Evolutionary conservation across 148 eudicot species (phyloP), one percentile per base, ranked within the genome.

Genomic region (Drosera capensis): DNA sequence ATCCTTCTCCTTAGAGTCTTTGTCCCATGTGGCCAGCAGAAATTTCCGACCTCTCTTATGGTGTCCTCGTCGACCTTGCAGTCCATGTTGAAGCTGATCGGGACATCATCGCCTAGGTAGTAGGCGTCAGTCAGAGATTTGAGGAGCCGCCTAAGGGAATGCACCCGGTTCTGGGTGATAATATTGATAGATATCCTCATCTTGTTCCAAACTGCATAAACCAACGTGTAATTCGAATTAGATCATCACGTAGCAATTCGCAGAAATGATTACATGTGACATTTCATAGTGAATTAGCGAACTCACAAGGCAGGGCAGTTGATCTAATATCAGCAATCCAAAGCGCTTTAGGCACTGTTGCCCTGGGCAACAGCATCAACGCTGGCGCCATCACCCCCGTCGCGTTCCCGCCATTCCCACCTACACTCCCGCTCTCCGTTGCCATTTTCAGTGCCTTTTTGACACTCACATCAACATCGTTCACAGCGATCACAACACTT

Each of bases 301-400:
- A 61, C 58, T 80, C 71, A 90, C 97, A 75, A 49, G 95, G 95
- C 52, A 90, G 59, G 4, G 95, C 87, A 13, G 95, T 80, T 34
- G 95, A 60, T 4, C 95, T 62, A 3, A 90, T 62, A 66, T 90
- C 97, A 38, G 97, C 79, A 94, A 90, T 84, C 97, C 97, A 90
- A 17, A 90, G 93, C 55, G 67, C 95, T 75, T 69, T 80, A 0
- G 82, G 47, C 25, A 90, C 74, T 1, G 95, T 75, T 1, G 57
- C 9, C 49, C 76, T 68, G 12, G 97, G 97, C 34, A 88, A 49
- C 45, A 83, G 71, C 55, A 84, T 81, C 46, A 84, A 50, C 1
- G 75, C 41, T n/a, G 97, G 49, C 5, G 60, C 53, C n/a, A 77
- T 71, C 38, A 50, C 39, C 14, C 43, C 47, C 15, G 97, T 48